Evolutionary conservation across 2,329 filamentous ascomycete genomes (phyloP).

Genomic region (Fusarium buharicum): DNA sequence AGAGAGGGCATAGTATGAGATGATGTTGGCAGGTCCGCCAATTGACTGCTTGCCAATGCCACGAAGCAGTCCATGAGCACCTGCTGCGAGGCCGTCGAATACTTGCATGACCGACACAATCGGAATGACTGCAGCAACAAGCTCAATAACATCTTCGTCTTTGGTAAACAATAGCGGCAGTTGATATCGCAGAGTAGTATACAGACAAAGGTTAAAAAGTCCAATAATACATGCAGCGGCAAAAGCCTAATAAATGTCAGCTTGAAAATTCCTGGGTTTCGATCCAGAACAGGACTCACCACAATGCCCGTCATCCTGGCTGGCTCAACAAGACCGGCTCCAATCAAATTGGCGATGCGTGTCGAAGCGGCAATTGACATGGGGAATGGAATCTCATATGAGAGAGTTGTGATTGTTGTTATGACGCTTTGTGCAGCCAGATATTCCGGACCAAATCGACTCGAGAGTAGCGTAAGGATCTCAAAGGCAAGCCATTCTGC

Average conservation of each 20-base stretch:
- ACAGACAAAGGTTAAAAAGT: conserved; percentile 77
- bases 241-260: conserved; percentile 60
- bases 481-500: conserved; percentile 96
- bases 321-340: conserved; percentile 81
- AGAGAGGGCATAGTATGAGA: conserved; percentile 87
- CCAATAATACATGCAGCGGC: conserved; percentile 76
- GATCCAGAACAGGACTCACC: conserved; percentile 53
- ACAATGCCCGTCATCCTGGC: conserved; percentile 85
- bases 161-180: conserved; percentile 84
- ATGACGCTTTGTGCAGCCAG: conserved; percentile 91
- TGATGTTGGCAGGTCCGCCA: conserved; percentile 87
- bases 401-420: conserved; percentile 79
- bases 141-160: conserved; percentile 73
- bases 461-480: conserved; percentile 83
- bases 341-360: conserved; percentile 90
- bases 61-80: conserved; percentile 84
- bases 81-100: conserved; percentile 82
- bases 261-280: neutral
- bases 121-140: conserved; percentile 77
- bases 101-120: conserved; percentile 90
- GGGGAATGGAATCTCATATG: conserved; percentile 93
- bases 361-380: conserved; percentile 89
- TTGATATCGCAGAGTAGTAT: conserved; percentile 74
- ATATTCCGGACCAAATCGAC: conserved; percentile 79
- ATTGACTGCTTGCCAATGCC: conserved; percentile 90